Conservation (phyloP, 1,284 basidiomycete genomes). For the Mycosarcoma mackinlayi region DNA sequence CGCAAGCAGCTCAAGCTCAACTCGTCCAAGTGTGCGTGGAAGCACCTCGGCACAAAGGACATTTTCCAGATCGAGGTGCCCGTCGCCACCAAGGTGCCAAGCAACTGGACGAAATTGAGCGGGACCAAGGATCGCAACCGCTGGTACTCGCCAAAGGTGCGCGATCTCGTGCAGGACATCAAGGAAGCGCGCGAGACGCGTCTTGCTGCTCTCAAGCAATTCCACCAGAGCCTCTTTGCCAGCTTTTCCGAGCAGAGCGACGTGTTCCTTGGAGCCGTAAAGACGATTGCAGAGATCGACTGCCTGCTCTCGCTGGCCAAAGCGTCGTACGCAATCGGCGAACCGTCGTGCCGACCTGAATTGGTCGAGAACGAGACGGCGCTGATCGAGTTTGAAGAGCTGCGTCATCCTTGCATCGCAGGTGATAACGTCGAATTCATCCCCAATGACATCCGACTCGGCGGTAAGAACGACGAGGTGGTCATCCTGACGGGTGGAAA, state of each 20-base stretch:
- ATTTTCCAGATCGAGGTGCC: slow-evolving; percentile 68
- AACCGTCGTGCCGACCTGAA: slow-evolving; percentile 89
- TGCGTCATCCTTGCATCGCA: slow-evolving; percentile 80
- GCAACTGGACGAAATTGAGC: slow-evolving; percentile 62
- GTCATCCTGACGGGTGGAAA: slow-evolving; percentile 94
- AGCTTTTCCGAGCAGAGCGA: slow-evolving; percentile 85
- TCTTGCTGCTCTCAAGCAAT: slow-evolving; percentile 63
- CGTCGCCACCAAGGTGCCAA: slow-evolving; percentile 59
- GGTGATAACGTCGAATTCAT: slow-evolving; percentile 78
- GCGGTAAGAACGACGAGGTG: slow-evolving; percentile 80
- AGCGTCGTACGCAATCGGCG: slow-evolving; percentile 86
- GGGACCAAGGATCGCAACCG: slow-evolving; percentile 64
- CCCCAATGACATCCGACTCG: slow-evolving; percentile 90
- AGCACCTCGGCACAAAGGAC: slow-evolving; percentile 67
- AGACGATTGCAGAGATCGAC: slow-evolving; percentile 85
- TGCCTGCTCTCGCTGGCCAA: slow-evolving; percentile 93
- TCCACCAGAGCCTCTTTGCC: slow-evolving; percentile 70
- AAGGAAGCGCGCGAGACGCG: slow-evolving; percentile 67
- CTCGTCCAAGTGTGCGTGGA: slow-evolving; percentile 56
- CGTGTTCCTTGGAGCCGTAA: slow-evolving; percentile 63
- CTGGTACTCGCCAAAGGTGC: slow-evolving; percentile 64
- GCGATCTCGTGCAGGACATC: slow-evolving; percentile 63
- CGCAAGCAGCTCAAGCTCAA: slow-evolving; percentile 54
- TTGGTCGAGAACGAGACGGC: slow-evolving; percentile 84
- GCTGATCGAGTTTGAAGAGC: slow-evolving; percentile 80